phyloP scores from a whole-genome alignment of 139 green algal species.

The Chlorella sp. region DNA sequence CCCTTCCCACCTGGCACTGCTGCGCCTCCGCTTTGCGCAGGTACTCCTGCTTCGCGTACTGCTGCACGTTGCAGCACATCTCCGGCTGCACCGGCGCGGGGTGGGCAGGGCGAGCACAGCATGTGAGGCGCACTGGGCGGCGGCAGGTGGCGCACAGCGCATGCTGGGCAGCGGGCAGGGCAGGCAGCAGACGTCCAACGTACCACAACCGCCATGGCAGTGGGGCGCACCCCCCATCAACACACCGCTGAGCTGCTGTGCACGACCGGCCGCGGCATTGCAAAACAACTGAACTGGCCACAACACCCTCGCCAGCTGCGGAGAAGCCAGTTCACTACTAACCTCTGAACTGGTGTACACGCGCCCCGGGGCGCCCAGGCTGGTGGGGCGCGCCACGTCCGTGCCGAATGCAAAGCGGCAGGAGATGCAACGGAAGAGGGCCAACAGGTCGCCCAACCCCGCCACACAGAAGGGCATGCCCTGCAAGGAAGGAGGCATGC shows the following conservation, averaged over 20 bases:
- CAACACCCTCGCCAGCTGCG: no score
- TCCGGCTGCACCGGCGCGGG: constrained; percentile 54
- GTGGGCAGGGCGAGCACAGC: no score
- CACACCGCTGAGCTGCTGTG: no score
- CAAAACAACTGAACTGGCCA: no score
- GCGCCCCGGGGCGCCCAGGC: constrained; percentile 54
- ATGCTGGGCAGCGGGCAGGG: no score
- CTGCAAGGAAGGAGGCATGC: neutral
- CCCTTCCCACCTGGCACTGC: constrained; percentile 58
- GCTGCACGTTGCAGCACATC: constrained; percentile 64
- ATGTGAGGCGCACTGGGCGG: no score
- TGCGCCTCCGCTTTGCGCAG: constrained; percentile 52
- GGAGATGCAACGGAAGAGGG: constrained; percentile 66
- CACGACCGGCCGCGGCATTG: no score
- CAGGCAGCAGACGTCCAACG: no score
- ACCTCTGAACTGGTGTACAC: constrained; percentile 55
- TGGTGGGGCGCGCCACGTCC: constrained; percentile 22
- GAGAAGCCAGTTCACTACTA: no score
- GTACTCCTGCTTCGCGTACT: constrained; percentile 56
- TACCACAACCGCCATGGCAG: no score
- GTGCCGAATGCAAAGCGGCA: constrained; percentile 61
- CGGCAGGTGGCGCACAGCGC: no score
- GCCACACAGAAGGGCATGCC: constrained; percentile 62
- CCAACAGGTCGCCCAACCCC: constrained; percentile 59
- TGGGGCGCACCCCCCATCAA: no score